Base-by-base conservation (phyloP, 352 stramenopile species). In the Phytopythium chamaehyphon region DNA sequence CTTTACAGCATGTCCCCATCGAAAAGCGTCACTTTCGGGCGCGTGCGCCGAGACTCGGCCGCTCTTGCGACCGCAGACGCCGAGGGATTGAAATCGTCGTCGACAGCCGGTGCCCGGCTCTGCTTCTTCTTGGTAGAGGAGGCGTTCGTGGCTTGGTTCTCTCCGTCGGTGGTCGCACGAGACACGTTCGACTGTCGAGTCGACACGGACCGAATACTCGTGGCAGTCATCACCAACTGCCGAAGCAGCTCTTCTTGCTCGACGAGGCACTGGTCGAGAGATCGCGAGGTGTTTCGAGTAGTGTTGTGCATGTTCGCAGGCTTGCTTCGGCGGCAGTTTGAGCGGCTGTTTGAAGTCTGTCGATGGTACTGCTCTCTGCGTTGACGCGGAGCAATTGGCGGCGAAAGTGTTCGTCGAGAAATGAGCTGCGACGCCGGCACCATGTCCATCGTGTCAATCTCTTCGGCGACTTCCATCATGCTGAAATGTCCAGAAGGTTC, bases 401-500 rank as follows among this genome's bases (percentile, higher is more conserved):
- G 37, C 46, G 48, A 9, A 1, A 52, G 46, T 15, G 46, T 52
- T 2, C 35, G 46, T 8, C 46, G 46, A 35, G 15, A n/a, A 36
- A 36, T 16, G 9, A 62, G 42, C 40, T 68, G 55, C 6, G 62
- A 67, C 24, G 65, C 61, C 33, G 65, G 55, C 26, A 65, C 54
- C 72, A 80, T 80, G 19, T 80, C 63, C 28, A 56, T 76, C 23
- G 72, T 83, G 47, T 83, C 72, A 19, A 80, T 77, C 16, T 77
- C 69, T 43, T 83, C 72, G 3, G 64, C 58, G 26, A 80, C 51
- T 19, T 73, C 67, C 15, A 62, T 46, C 36, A 56, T 61, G 12
- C 57, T 51, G 1, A 23, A 61, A 33, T 33, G 28, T 36, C 26
- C 39, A n/a, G 9, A 44, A 15, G 50, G 61, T 33, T 64, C 74